Base-by-base conservation (phyloP, 169 alveolate species). In the Theileria parva region DNA sequence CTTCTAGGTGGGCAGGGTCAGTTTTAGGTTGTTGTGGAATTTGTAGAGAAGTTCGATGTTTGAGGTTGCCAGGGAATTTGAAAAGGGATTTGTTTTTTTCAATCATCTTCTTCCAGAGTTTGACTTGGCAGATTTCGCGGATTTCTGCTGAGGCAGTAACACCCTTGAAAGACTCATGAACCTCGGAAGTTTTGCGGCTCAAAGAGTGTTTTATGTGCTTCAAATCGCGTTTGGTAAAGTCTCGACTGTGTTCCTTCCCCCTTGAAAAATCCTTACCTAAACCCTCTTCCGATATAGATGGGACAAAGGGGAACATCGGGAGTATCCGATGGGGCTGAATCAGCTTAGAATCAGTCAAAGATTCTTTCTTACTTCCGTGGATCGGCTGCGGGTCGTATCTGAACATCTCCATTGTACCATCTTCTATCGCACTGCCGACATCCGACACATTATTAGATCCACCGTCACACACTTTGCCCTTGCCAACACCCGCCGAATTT, bases 91-190 rank as follows among this genome's bases (percentile, higher is more conserved):
- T 79, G 23, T 73, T 79, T 53, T 68, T 83, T 68, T 83, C 86
- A 21, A 83, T 27, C 44, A 67, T 75, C 23, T 79, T 34, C 30
- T 79, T 72, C 89, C 89, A 83, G 30, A 79, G n/a, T 50, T 76
- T 72, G 48, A 83, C 73, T 64, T 83, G 89, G 66, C 89, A 83
- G 27, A 76, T 69, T 53, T 83, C 89, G 13, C 89, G 83, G 28
- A 76, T 60, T 57, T 83, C 85, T 28, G 74, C 89, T 37, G 86
- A 76, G n/a, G 89, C 67, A 19, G 86, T 77, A 4, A 83, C 77
- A 4, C 85, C 37, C 63, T 83, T 83, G 67, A 83, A 67, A 23
- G 50, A 55, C 13, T 83, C 86, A 13, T 37, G 44, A 5, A 66
- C 12, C 57, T 66, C 89, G 17, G 88, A 74, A 21, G 21, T 7